phyloP scores from a whole-genome alignment of 164 flowering plant species.

The grape (Vitis vinifera) region DNA sequence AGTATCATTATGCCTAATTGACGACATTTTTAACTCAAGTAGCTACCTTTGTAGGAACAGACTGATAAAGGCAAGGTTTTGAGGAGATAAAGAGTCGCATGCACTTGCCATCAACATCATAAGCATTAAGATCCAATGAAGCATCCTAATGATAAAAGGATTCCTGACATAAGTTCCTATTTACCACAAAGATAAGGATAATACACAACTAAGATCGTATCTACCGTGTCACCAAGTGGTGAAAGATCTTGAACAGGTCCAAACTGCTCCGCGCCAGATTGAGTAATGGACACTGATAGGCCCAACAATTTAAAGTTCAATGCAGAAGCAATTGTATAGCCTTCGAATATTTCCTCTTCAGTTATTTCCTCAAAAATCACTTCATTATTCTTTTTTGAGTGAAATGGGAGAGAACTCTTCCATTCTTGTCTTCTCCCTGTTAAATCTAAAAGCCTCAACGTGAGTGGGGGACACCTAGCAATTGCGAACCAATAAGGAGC shows the following conservation, averaged over 20 bases:
- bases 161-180: neutral
- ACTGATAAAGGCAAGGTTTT: slow-evolving; percentile 81
- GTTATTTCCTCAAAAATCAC: slow-evolving; percentile 63
- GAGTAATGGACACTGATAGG: slow-evolving; percentile 63
- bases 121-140: slow-evolving; percentile 77
- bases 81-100: slow-evolving; percentile 80
- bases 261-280: slow-evolving; percentile 47
- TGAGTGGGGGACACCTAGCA: slow-evolving; percentile 84
- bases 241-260: slow-evolving; percentile 83
- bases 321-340: slow-evolving; percentile 79
- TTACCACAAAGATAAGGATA: neutral
- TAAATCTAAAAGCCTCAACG: slow-evolving; percentile 55
- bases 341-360: slow-evolving; percentile 77
- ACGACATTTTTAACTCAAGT: neutral
- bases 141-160: slow-evolving; percentile 63
- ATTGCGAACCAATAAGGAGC: slow-evolving; percentile 84
- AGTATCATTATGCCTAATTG: neutral
- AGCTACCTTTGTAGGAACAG: slow-evolving; percentile 91
- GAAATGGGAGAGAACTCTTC: slow-evolving; percentile 45
- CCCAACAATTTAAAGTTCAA: slow-evolving; percentile 68
- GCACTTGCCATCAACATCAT: slow-evolving; percentile 69
- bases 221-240: slow-evolving; percentile 91
- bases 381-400: slow-evolving; percentile 45
- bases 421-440: slow-evolving; percentile 30
- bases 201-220: neutral